Percentiles rank a stretch among this genome's conserved stretches.
Evolutionary conservation across 2,329 filamentous ascomycete genomes (phyloP).

Genomic region (Colletotrichum sansevieriae): DNA sequence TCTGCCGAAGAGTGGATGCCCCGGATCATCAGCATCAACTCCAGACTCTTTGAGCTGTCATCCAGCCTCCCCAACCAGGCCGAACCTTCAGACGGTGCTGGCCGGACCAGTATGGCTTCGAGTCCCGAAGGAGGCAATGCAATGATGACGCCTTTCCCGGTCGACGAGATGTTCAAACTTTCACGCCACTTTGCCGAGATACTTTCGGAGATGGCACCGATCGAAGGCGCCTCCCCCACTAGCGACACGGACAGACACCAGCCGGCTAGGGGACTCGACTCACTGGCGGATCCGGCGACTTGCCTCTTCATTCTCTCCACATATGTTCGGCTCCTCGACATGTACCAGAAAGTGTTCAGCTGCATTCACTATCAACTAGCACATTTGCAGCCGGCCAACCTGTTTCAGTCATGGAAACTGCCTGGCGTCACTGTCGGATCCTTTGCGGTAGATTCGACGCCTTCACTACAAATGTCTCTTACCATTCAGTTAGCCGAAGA

Average conservation of each 20-base stretch:
- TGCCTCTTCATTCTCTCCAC: slow-evolving; percentile 55
- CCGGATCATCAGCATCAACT: slow-evolving; percentile 55
- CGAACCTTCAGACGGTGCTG: slow-evolving; percentile 38
- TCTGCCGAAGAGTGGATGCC: slow-evolving; percentile 54
- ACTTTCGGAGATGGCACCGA: slow-evolving; percentile 46
- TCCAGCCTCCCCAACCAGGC: slow-evolving; percentile 49
- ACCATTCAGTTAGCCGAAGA: slow-evolving; percentile 58
- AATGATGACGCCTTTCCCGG: slow-evolving; percentile 51
- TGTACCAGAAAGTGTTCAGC: slow-evolving; percentile 56
- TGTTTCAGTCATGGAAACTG: slow-evolving; percentile 55
- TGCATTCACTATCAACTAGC: slow-evolving; percentile 52
- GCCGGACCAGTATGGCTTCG: slow-evolving; percentile 20
- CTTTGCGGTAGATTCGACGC: slow-evolving; percentile 55
- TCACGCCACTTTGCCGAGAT: slow-evolving; percentile 54
- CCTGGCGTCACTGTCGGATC: slow-evolving; percentile 57
- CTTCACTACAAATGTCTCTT: slow-evolving; percentile 57
- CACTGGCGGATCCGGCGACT: slow-evolving; percentile 51
- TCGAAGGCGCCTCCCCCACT: slow-evolving; percentile 33
- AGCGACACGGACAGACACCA: slow-evolving; percentile 24
- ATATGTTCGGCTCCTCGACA: slow-evolving; percentile 56
- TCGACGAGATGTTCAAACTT: slow-evolving; percentile 57
- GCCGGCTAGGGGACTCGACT: slow-evolving; percentile 34
- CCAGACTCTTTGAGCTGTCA: slow-evolving; percentile 54
- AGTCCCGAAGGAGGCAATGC: slow-evolving; percentile 45
- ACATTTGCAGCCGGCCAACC: slow-evolving; percentile 45